Conservation (phyloP, 2,329 filamentous ascomycete species). For the Lachnellula occidentalis region DNA sequence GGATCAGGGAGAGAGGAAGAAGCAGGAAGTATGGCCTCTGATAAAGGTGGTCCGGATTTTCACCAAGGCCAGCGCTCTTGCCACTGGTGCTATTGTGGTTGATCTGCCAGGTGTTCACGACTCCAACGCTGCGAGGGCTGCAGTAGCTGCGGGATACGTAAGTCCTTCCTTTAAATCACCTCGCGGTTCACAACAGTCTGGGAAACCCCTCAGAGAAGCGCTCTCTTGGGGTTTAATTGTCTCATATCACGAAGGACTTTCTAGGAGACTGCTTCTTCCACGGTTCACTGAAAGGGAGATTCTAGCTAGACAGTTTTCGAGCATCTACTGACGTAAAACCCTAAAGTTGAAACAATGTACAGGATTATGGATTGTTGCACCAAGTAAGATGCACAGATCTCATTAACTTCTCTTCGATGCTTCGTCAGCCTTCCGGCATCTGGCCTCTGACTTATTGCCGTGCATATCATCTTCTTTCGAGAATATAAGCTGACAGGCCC, state of each 20-base stretch:
- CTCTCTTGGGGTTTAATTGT: no score
- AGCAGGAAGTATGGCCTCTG: constrained; percentile 37
- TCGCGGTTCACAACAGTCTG: no score
- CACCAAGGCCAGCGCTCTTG: constrained; percentile 40
- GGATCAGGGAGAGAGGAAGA: constrained; percentile 23
- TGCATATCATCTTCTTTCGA: no score
- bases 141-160: constrained; percentile 42
- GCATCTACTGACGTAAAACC: not conserved
- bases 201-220: no score
- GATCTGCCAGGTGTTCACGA: constrained; percentile 51
- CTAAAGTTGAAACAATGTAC: constrained; percentile 49
- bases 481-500: no score
- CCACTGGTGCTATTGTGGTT: constrained; percentile 45
- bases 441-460: no score
- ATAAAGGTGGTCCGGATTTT: constrained; percentile 38
- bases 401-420: no score
- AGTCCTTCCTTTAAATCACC: not conserved
- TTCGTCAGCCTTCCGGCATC: no score
- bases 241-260: no score
- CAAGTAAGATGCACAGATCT: constrained; percentile 30
- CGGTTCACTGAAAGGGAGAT: no score
- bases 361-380: constrained; percentile 56
- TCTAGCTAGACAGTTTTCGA: not conserved
- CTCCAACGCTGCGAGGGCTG: constrained; percentile 41
- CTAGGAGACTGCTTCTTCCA: no score